Evolutionary conservation across 2,329 filamentous ascomycete species (phyloP).

Genomic region (Capronia coronata): DNA sequence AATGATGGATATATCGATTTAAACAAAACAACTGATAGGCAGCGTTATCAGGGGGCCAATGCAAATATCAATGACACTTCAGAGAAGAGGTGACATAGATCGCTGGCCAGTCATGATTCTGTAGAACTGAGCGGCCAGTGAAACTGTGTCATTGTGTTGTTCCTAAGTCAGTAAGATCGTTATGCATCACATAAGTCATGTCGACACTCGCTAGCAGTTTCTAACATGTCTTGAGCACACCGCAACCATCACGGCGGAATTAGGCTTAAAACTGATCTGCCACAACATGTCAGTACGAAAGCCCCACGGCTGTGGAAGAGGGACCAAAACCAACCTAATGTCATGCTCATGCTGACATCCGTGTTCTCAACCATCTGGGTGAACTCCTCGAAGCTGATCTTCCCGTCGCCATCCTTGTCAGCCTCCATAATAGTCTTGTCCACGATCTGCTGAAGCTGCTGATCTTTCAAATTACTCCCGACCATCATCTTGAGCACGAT

Average conservation of each 20-base stretch:
- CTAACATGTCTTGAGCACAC: background rate
- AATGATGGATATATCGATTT: no score
- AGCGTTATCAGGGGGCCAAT: no score
- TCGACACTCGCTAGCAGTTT: background rate
- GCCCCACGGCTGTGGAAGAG: background rate
- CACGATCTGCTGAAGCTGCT: conserved; percentile 97
- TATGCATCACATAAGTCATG: conserved; percentile 3
- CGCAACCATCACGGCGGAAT: background rate
- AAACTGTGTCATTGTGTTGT: background rate
- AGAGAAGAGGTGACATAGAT: no score
- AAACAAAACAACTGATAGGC: no score
- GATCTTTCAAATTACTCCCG: conserved; percentile 96
- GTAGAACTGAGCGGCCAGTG: no score
- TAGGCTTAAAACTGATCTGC: conserved; percentile 18
- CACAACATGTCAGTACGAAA: background rate
- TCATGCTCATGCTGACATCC: conserved; percentile 63
- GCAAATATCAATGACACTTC: no score
- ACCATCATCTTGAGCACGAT: conserved; percentile 99
- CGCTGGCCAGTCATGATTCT: no score
- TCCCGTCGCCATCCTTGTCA: conserved; percentile 88
- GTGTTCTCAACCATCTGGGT: conserved; percentile 98
- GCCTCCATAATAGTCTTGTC: conserved; percentile 99
- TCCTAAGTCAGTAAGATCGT: conserved; percentile 2
- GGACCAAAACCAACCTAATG: conserved; percentile 46
- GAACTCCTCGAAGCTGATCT: conserved; percentile 99